phyloP scores from a whole-genome alignment of 257 asterid species.

The Przewalskia tangutica region DNA sequence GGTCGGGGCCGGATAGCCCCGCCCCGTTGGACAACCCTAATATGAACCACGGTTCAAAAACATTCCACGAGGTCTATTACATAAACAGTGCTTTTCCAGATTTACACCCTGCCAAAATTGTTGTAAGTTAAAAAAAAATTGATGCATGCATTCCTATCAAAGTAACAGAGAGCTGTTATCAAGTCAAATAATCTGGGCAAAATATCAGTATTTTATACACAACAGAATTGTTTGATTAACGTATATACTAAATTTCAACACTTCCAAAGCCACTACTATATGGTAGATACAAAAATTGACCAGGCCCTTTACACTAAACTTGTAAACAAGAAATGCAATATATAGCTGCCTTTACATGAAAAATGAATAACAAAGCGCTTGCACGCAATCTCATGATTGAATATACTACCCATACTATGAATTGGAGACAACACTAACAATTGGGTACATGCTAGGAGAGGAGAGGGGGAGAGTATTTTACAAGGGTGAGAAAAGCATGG shows the following conservation, averaged over 20 bases:
- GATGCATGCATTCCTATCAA: background rate
- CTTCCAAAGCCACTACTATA: background rate
- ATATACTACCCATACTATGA: background rate
- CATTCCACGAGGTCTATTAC: too few species aligned
- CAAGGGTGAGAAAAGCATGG: background rate
- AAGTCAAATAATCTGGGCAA: background rate
- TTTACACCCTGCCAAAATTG: background rate
- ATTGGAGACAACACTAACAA: background rate
- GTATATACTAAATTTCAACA: background rate
- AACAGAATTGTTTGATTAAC: background rate
- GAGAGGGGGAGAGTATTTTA: background rate
- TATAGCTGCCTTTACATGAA: background rate
- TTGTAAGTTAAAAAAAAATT: background rate
- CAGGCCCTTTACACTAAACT: background rate
- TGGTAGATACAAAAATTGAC: background rate
- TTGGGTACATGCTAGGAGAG: background rate
- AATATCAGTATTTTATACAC: background rate
- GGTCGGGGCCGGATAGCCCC: too few species aligned
- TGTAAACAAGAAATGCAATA: background rate
- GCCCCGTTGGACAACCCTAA: too few species aligned
- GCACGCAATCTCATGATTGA: slow-evolving; percentile 1
- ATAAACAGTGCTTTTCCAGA: background rate
- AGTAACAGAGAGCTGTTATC: background rate
- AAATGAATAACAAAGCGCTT: slow-evolving; percentile 3
- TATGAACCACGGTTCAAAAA: too few species aligned